phyloP scores from a whole-genome alignment of 129 eudicot species.

The Helianthus annuus region DNA sequence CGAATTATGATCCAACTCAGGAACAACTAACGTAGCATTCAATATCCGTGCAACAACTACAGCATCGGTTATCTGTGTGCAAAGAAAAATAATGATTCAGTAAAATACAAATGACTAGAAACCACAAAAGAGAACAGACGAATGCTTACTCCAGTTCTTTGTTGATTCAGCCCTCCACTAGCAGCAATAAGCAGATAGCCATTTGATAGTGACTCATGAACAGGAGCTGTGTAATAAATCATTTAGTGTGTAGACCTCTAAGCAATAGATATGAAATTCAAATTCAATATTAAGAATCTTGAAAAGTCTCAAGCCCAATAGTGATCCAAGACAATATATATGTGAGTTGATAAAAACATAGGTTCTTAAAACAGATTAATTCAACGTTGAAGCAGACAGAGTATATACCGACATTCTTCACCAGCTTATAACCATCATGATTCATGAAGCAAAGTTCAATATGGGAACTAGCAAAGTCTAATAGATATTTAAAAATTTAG shows the following conservation, averaged over 20 bases:
- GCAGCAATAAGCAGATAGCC: conserved; percentile 90
- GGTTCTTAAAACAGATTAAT: neutral
- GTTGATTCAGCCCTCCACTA: conserved; percentile 94
- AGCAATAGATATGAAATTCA: conserved; percentile 12
- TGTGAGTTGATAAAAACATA: neutral
- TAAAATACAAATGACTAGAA: neutral
- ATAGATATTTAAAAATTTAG: too few species aligned
- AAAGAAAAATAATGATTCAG: conserved; percentile 14
- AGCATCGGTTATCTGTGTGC: conserved; percentile 82
- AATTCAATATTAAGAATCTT: neutral
- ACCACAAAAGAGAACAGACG: neutral
- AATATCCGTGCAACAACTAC: conserved; percentile 89
- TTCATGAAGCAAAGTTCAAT: conserved; percentile 8
- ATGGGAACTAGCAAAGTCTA: neutral
- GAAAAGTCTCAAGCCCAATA: neutral
- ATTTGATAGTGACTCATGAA: conserved; percentile 60
- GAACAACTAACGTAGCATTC: conserved; percentile 87
- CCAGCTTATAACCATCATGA: conserved; percentile 6
- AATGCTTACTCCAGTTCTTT: conserved; percentile 72
- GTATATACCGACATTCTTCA: neutral
- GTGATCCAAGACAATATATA: conserved; percentile 4
- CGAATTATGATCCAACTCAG: conserved; percentile 86
- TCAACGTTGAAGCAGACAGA: neutral
- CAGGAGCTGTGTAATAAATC: conserved; percentile 55
- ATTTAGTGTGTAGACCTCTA: conserved; percentile 9